Percentiles rank a stretch among this genome's conserved stretches.
These are phyloP conservation scores for Tetracentron sinense DNA, from an alignment of 164 flowering plant species.

Conservation along the genomic window DNA sequence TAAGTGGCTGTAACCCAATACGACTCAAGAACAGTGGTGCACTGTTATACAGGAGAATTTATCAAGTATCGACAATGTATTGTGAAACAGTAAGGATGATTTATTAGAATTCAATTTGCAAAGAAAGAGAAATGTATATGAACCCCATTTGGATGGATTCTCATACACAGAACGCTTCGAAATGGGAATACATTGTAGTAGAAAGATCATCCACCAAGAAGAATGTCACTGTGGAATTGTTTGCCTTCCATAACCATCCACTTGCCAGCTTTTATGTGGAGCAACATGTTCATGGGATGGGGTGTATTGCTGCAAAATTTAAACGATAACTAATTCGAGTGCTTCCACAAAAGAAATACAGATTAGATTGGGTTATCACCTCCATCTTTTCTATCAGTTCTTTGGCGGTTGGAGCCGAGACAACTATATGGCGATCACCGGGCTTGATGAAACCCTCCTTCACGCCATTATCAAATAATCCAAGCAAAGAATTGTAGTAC, in stretches of 20 bases:
- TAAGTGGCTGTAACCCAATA: neutral
- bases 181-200: constrained; percentile 2
- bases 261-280: constrained; percentile 73
- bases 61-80: too few relatives aligned
- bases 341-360: too few relatives aligned
- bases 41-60: neutral
- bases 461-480: too few relatives aligned
- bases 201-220: constrained; percentile 18
- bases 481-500: too few relatives aligned
- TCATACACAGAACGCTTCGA: constrained; percentile 21
- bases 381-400: too few relatives aligned
- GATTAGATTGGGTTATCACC: too few relatives aligned
- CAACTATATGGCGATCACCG: too few relatives aligned
- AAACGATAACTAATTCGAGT: too few relatives aligned
- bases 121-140: constrained; percentile 10
- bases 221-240: constrained; percentile 27
- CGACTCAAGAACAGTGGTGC: neutral
- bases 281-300: constrained; percentile 67
- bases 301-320: constrained; percentile 60
- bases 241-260: constrained; percentile 40
- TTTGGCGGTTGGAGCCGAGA: too few relatives aligned
- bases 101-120: constrained; percentile 12
- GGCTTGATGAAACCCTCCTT: too few relatives aligned
- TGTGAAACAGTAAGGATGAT: constrained; percentile 11
- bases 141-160: constrained; percentile 23